Percentiles rank a stretch among this genome's conserved stretches.
Evolutionary conservation across 2,329 filamentous ascomycete species (phyloP).

Genomic region (Sclerotinia spermophila): DNA sequence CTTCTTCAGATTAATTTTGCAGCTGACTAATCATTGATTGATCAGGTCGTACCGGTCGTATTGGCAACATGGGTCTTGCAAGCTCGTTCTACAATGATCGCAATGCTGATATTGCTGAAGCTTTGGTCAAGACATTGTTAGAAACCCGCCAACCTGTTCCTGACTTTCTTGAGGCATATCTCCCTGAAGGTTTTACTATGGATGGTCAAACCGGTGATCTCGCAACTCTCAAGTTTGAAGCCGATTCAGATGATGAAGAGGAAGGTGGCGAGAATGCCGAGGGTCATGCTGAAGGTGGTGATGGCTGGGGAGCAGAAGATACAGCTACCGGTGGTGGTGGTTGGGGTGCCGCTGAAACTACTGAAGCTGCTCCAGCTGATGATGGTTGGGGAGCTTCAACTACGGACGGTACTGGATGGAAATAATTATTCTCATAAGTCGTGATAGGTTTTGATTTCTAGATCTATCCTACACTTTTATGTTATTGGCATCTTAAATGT

Average conservation of each 20-base stretch:
- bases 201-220: constrained; percentile 26
- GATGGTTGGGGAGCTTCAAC: constrained; percentile 1
- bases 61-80: constrained; percentile 80
- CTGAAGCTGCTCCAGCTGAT: constrained; percentile 5
- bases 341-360: constrained; percentile 8
- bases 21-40: constrained; percentile 21
- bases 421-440: not conserved
- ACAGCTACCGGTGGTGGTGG: not conserved
- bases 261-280: constrained; percentile 41
- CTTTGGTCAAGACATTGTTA: constrained; percentile 75
- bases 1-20: not conserved
- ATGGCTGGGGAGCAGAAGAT: not conserved
- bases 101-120: constrained; percentile 68
- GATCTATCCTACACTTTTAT: not conserved
- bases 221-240: constrained; percentile 44
- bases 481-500: not conserved
- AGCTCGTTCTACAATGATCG: constrained; percentile 84
- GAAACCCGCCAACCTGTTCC: constrained; percentile 78
- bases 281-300: constrained; percentile 18
- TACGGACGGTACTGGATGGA: not conserved
- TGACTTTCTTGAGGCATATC: constrained; percentile 68
- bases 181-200: constrained; percentile 50
- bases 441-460: not conserved
- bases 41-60: constrained; percentile 83
- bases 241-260: constrained; percentile 58